Percentiles rank a stretch among this genome's conserved stretches.
Evolutionary conservation across 1,139 yeast species (phyloP).

Genomic region (Diutina rugosa): DNA sequence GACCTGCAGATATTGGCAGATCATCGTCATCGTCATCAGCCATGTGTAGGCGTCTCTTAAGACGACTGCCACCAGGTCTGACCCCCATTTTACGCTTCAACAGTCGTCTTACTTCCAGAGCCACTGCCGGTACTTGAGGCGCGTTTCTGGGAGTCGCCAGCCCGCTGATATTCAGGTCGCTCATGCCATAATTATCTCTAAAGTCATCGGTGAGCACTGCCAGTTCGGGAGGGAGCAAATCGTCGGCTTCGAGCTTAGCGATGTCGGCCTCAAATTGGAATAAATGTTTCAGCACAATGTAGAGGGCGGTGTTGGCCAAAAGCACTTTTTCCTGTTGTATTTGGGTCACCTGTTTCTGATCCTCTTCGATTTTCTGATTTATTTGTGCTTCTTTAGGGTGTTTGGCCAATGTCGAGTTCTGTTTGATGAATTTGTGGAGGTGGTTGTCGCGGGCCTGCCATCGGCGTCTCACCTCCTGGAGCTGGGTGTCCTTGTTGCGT

Average conservation of each 20-base stretch:
- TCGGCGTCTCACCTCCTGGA: slow-evolving; percentile 55
- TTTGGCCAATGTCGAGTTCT: slow-evolving; percentile 70
- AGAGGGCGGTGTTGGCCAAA: slow-evolving; percentile 74
- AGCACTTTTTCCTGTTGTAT: slow-evolving; percentile 70
- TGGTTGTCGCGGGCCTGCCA: slow-evolving; percentile 64
- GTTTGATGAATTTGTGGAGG: slow-evolving; percentile 69
- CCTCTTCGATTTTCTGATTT: slow-evolving; percentile 56
- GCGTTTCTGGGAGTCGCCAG: background rate
- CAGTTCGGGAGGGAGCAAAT: slow-evolving; percentile 48
- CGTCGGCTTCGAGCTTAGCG: slow-evolving; percentile 65
- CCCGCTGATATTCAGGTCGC: background rate
- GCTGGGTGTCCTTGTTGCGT: slow-evolving; percentile 52
- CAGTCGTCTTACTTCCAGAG: background rate
- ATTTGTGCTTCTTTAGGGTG: slow-evolving; percentile 74
- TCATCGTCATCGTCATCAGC: background rate
- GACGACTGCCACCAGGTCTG: background rate
- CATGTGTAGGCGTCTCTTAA: background rate
- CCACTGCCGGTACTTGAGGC: background rate
- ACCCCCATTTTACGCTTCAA: background rate
- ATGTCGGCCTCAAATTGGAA: slow-evolving; percentile 64
- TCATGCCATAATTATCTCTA: background rate
- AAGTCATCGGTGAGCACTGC: slow-evolving; percentile 7
- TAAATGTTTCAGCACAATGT: slow-evolving; percentile 63
- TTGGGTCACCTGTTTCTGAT: slow-evolving; percentile 43
- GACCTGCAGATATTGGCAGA: background rate